phyloP scores from a whole-genome alignment of 1,284 basidiomycete species.

The Trichosporon inkin region DNA sequence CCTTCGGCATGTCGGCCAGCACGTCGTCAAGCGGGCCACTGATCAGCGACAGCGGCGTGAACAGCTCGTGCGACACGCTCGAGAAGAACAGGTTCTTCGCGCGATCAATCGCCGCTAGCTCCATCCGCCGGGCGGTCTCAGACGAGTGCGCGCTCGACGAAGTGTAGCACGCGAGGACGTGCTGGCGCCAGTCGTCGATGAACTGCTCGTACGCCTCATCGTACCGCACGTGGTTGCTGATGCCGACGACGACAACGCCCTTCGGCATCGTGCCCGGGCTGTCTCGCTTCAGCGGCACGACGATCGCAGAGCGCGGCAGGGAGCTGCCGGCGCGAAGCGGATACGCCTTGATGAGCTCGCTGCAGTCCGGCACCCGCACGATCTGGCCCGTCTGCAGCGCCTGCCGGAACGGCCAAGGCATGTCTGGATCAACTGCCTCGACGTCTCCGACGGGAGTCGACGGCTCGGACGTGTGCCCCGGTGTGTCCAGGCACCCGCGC shows the following conservation, averaged over 20 bases:
- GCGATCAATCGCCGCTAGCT: constrained; percentile 49
- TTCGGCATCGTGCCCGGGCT: constrained; percentile 39
- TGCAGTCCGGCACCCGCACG: constrained; percentile 40
- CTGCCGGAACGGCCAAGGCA: constrained; percentile 43
- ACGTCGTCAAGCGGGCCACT: constrained; percentile 42
- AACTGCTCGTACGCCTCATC: constrained; percentile 46
- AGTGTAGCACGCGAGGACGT: constrained; percentile 19
- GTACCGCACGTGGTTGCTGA: constrained; percentile 44
- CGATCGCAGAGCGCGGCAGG: constrained; percentile 44
- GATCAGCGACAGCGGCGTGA: constrained; percentile 50
- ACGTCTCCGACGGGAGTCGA: neutral
- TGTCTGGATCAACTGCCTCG: constrained; percentile 11
- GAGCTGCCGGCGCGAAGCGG: constrained; percentile 47
- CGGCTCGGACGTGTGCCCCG: neutral
- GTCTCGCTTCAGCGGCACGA: constrained; percentile 48
- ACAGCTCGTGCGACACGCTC: constrained; percentile 46
- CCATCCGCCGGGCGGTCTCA: constrained; percentile 42
- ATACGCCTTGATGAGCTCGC: constrained; percentile 35
- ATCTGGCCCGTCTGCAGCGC: constrained; percentile 33
- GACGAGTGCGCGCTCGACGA: constrained; percentile 29
- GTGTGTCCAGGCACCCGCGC: neutral
- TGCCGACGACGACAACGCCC: constrained; percentile 47
- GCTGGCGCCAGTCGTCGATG: constrained; percentile 17
- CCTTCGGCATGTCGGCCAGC: constrained; percentile 29
- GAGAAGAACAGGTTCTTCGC: constrained; percentile 47